phyloP scores from a whole-genome alignment of 2,329 filamentous ascomycete genomes.

The Alternaria arbusti region DNA sequence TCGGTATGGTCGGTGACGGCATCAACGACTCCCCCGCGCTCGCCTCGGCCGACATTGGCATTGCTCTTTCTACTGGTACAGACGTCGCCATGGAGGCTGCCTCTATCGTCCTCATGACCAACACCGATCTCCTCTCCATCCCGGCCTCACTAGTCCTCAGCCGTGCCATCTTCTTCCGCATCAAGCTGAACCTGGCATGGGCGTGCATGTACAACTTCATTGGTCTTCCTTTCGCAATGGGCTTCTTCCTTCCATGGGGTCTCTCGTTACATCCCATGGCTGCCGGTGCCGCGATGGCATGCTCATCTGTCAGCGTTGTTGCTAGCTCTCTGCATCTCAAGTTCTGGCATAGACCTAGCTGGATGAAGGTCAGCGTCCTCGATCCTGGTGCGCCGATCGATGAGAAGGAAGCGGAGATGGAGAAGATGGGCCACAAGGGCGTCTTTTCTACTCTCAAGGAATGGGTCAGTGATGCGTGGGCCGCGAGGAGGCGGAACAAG shows the following conservation, averaged over 20 bases:
- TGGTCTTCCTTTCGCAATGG: conserved; percentile 96
- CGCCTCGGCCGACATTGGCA: conserved; percentile 89
- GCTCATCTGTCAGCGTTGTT: conserved; percentile 88
- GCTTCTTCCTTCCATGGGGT: conserved; percentile 88
- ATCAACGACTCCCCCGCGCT: conserved; percentile 98
- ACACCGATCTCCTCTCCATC: conserved; percentile 90
- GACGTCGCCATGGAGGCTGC: conserved; percentile 98
- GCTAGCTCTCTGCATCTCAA: conserved; percentile 82
- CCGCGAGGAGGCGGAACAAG: conserved; percentile 46
- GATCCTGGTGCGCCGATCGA: conserved; percentile 52
- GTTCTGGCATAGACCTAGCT: conserved; percentile 81
- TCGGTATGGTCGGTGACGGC: conserved; percentile 95
- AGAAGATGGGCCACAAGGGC: conserved; percentile 27
- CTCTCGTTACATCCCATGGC: conserved; percentile 91
- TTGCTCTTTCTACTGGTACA: conserved; percentile 89
- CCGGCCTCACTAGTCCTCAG: conserved; percentile 83
- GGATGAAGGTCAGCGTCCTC: conserved; percentile 78
- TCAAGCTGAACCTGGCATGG: conserved; percentile 92
- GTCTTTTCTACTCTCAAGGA: conserved; percentile 31
- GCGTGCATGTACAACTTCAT: conserved; percentile 92
- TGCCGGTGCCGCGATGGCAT: conserved; percentile 92
- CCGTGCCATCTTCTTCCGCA: conserved; percentile 84
- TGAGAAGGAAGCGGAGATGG: conserved; percentile 35
- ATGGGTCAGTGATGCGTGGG: conserved; percentile 38
- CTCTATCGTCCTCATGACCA: conserved; percentile 93